Base-by-base conservation (phyloP, 306 rosid genomes). In the Lablab purpureus region DNA sequence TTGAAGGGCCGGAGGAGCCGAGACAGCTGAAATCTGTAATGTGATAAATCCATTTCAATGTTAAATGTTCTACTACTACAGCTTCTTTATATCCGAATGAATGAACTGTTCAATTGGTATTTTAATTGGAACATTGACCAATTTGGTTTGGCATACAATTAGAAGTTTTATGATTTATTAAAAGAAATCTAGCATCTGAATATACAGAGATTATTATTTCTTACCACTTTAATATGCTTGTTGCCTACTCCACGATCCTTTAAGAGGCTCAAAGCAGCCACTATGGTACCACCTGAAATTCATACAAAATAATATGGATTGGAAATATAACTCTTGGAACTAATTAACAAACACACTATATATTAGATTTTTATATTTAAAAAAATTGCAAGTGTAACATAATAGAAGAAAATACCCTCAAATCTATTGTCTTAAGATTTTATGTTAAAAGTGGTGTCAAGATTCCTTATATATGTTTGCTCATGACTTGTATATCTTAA, bases 1-100 rank as follows among this genome's bases (percentile, higher is more conserved):
- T 85, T 91, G 90, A 78, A 95, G 98, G 50, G 99, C 99, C 0
- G 97, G 98, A 74, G 99, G 99, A 58, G 97, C 91, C 23, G 99
- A 84, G 11, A 89, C 88, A n/a, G 96, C 97, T 67, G 96, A 93
- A 81, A 95, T 95, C 99, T 95, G 89, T 79, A 69, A 70, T 59
- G n/a, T 28, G 40, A 66, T 19, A 67, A 62, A 62, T 65, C 40
- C 17, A 49, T 32, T 63, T n/a, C 36, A 17, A 4, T 30, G 3
- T 32, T 32, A 17, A 23, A 7, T 63, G 23, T 15, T 63, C 45
- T 32, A 63, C 23, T 3, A 32, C 13, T 12, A 43, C 12, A 7
- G 23, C 32, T 62, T 28, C 45, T 17, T 41, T 7, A 11, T 30
- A 34, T 12, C n/a, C 23, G 11, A 62, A 30, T 7, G 14, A 62